phyloP scores from a whole-genome alignment of 2,329 filamentous ascomycete species.

The Penicillium sp. region DNA sequence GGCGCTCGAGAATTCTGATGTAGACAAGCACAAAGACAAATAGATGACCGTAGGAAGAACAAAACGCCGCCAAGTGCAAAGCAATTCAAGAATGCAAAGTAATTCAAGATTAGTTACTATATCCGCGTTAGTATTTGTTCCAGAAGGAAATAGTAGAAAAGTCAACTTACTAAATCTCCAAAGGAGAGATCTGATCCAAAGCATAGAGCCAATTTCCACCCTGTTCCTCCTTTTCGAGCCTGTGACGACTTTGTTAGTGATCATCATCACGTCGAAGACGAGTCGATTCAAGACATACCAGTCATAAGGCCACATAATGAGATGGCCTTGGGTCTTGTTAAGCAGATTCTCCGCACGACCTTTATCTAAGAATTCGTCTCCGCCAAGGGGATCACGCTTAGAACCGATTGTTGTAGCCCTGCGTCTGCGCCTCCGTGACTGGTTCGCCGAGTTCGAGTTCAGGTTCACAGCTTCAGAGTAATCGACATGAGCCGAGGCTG shows the following conservation, averaged over 20 bases:
- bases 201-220: constrained; percentile 96
- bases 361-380: constrained; percentile 71
- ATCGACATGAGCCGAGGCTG: constrained; percentile 32
- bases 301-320: constrained; percentile 93
- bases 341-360: constrained; percentile 78
- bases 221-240: constrained; percentile 81
- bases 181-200: constrained; percentile 88
- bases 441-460: constrained; percentile 38
- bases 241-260: constrained; percentile 26
- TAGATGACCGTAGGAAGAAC: neutral
- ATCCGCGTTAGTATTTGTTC: constrained; percentile 18
- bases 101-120: constrained; percentile 30
- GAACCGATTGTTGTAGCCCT: constrained; percentile 47
- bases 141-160: neutral
- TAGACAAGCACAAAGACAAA: neutral
- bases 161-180: constrained; percentile 74
- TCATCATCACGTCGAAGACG: neutral
- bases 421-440: constrained; percentile 39
- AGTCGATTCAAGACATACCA: constrained; percentile 52
- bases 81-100: constrained; percentile 14
- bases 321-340: constrained; percentile 75
- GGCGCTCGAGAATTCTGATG: constrained; percentile 10
- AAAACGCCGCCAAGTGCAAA: constrained; percentile 17
- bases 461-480: constrained; percentile 43
- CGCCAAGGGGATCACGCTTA: constrained; percentile 48